A percentile compares a stretch with the other conserved stretches of the same genome.
Conservation (phyloP, 2,329 filamentous ascomycete genomes). For the Alternaria atra region DNA sequence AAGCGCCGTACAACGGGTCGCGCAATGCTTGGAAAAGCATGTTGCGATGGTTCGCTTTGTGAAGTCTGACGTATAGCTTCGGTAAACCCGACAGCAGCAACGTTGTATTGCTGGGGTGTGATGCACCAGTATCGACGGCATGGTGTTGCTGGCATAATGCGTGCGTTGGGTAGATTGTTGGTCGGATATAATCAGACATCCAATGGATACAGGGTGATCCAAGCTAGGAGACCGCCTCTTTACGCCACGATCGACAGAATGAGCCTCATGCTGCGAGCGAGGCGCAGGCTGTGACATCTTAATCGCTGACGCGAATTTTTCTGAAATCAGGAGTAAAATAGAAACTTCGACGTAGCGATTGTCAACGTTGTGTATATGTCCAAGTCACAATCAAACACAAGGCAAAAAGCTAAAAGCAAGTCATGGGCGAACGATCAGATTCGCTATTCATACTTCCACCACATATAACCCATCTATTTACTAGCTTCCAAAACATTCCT, state of each 20-base stretch:
- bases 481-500: constrained; percentile 44
- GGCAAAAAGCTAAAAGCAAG: neutral
- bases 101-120: neutral
- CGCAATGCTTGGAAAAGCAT: neutral
- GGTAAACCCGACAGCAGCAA: neutral
- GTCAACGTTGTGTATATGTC: neutral
- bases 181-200: neutral
- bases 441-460: neutral
- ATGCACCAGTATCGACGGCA: neutral
- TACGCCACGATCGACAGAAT: neutral
- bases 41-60: neutral
- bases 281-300: neutral
- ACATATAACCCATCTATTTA: constrained; percentile 16
- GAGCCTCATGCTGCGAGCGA: neutral
- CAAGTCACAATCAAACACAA: neutral
- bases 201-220: neutral
- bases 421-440: neutral
- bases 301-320: neutral
- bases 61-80: neutral
- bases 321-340: neutral
- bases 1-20: neutral
- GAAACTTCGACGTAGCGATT: neutral
- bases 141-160: neutral
- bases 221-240: neutral
- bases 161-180: neutral